Evolutionary conservation across 495 filamentous ascomycete species (phyloP).

Genomic region (Hypomontagnella monticulosa): DNA sequence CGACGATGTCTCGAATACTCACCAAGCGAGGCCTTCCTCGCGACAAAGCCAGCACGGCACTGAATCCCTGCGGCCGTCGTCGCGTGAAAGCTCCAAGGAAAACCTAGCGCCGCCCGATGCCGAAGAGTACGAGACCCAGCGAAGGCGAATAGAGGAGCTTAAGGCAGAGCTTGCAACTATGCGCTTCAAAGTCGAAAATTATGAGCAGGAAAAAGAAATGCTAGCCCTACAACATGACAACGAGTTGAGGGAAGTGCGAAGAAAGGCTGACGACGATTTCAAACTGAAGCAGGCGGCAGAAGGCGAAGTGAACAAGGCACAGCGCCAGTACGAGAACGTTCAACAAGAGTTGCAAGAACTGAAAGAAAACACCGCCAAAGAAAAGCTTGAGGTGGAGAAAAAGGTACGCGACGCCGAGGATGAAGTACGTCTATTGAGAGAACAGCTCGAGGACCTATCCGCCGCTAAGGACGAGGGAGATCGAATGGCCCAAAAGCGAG

Average conservation of each 20-base stretch:
- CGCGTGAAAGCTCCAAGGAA: constrained; percentile 60
- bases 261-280: constrained; percentile 84
- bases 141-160: constrained; percentile 61
- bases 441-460: constrained; percentile 80
- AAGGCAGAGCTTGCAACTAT: constrained; percentile 65
- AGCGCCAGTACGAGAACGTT: constrained; percentile 75
- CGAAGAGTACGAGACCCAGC: constrained; percentile 61
- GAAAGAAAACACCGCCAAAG: constrained; percentile 71
- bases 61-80: constrained; percentile 49
- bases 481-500: constrained; percentile 73
- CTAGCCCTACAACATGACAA: constrained; percentile 78
- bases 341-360: constrained; percentile 75
- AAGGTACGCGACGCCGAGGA: constrained; percentile 76
- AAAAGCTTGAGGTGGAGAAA: constrained; percentile 75
- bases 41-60: constrained; percentile 45
- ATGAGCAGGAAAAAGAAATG: constrained; percentile 88
- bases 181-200: constrained; percentile 66
- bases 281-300: constrained; percentile 80
- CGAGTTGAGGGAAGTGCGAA: constrained; percentile 78
- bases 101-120: constrained; percentile 58
- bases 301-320: constrained; percentile 70
- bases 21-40: constrained; percentile 48
- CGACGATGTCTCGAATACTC: constrained; percentile 45
- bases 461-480: constrained; percentile 75
- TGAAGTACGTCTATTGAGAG: constrained; percentile 73